Conservation (phyloP, 2,329 filamentous ascomycete genomes). For the Stenocarpella maydis region DNA sequence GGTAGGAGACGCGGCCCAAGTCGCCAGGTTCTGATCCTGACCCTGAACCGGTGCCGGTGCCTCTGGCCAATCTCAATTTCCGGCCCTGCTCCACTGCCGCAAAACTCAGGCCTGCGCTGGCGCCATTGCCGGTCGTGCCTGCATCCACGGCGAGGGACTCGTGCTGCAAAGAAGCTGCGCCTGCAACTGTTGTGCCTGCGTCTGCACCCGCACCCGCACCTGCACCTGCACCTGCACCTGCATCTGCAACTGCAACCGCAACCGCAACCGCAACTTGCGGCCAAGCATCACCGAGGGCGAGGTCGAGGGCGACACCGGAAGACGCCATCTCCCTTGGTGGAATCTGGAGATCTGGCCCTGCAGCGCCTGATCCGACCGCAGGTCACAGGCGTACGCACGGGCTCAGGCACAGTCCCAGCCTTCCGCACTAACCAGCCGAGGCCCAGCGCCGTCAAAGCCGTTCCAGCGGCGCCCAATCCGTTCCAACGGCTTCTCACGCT, state of each 20-base stretch:
- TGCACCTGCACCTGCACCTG: conserved; percentile 2
- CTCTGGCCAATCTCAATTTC: conserved; percentile 31
- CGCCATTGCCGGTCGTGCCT: conserved; percentile 12
- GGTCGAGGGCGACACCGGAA: conserved; percentile 1
- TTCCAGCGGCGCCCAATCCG: conserved; percentile 51
- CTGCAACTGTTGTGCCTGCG: conserved; percentile 4
- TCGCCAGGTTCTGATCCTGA: conserved; percentile 16
- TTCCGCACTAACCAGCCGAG: conserved; percentile 20
- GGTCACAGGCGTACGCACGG: not conserved
- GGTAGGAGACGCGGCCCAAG: conserved; percentile 8
- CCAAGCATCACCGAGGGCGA: conserved; percentile 10
- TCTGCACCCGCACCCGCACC: not conserved
- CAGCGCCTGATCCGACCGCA: conserved; percentile 13
- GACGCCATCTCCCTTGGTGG: not conserved
- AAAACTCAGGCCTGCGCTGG: conserved; percentile 19
- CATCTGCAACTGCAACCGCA: not conserved
- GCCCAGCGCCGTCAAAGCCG: conserved; percentile 49
- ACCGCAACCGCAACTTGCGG: conserved; percentile 3
- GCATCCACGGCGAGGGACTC: conserved; percentile 15
- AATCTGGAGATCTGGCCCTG: conserved; percentile 8
- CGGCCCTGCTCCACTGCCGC: conserved; percentile 22
- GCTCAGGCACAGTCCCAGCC: conserved; percentile 12
- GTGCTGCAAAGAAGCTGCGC: conserved; percentile 12
- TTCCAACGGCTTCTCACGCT: conserved; percentile 60
- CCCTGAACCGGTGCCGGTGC: conserved; percentile 15